Conservation (phyloP, 176 grass and related monocot species). For the Saccharum spontaneum region DNA sequence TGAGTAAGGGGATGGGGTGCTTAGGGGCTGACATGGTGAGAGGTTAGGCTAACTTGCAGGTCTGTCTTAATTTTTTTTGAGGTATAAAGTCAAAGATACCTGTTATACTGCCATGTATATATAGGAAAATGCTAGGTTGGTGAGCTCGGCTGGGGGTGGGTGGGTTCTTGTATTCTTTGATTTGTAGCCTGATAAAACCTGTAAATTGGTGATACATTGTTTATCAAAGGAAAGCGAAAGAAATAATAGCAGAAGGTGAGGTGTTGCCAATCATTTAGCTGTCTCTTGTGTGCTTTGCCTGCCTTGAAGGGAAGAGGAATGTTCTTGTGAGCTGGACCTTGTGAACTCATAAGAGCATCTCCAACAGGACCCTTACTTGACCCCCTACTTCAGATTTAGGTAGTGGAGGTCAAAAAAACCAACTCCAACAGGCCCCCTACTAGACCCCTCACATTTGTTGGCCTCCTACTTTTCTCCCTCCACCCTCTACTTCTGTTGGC, state of each 20-base stretch:
- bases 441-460: too few relatives aligned
- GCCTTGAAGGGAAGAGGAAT: constrained; percentile 20
- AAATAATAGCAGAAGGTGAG: constrained; percentile 56
- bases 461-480: too few relatives aligned
- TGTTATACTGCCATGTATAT: constrained; percentile 50
- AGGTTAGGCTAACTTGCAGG: constrained; percentile 40
- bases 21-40: constrained; percentile 42
- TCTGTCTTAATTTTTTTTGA: constrained; percentile 32
- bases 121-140: constrained; percentile 43
- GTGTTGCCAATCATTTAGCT: constrained; percentile 40
- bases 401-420: too few relatives aligned
- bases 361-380: too few relatives aligned
- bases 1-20: constrained; percentile 5
- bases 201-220: constrained; percentile 62
- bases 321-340: constrained; percentile 38
- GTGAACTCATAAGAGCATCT: too few relatives aligned
- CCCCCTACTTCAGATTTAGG: too few relatives aligned
- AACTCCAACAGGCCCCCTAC: too few relatives aligned
- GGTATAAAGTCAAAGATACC: constrained; percentile 29
- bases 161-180: constrained; percentile 51
- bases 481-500: too few relatives aligned
- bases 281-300: constrained; percentile 20
- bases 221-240: constrained; percentile 49
- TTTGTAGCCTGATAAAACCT: constrained; percentile 46
- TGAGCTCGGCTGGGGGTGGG: constrained; percentile 31